Base-by-base conservation (phyloP, 371 early-diverging fungal genomes). In the Circinella umbellata region DNA sequence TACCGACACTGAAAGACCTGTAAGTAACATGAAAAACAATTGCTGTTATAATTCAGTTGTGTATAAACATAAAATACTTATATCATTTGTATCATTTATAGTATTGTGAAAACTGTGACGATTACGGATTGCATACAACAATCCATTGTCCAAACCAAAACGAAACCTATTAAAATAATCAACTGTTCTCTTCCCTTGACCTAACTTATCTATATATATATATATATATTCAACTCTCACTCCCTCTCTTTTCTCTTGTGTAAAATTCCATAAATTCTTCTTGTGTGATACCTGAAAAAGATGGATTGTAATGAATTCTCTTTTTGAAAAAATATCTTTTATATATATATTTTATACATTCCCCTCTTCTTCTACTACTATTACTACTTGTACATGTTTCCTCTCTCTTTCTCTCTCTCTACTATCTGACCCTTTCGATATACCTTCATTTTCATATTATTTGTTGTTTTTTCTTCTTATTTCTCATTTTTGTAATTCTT, bases 61-160 rank as follows among this genome's bases (percentile, higher is more conserved):
- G 2, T 27, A 27, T 27, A 27, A 27, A 27, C 7, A 14, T 15
- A 11, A 27, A 11, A 37, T 59, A 37, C 18, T 66, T 3, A 59
- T 48, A 27, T 27, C 46, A 34, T 15, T n/a, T 37, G 34, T 10
- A 20, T 46, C 46, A 13, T 57, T 27, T 8, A n/a, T 51, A 73
- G 73, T 73, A 57, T 53, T 73, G 73, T 55, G 73, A 68, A 62
- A 69, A 73, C 37, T 73, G 73, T 53, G 73, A 73, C 38, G 73
- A 73, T 49, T 69, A 69, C 63, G 73, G 69, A 37, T 42, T 66
- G n/a, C 73, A 73, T 64, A 35, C 48, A 7, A 73, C 73, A 3
- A 64, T 39, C 14, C 63, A 54, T 34, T 73, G 73, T 57, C 73
- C 73, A 6, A 68, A 73, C 53, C 69, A 69, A 57, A 69, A 73